phyloP scores from a whole-genome alignment of 75 land plant genomes.

The Selaginella tamariscina region DNA sequence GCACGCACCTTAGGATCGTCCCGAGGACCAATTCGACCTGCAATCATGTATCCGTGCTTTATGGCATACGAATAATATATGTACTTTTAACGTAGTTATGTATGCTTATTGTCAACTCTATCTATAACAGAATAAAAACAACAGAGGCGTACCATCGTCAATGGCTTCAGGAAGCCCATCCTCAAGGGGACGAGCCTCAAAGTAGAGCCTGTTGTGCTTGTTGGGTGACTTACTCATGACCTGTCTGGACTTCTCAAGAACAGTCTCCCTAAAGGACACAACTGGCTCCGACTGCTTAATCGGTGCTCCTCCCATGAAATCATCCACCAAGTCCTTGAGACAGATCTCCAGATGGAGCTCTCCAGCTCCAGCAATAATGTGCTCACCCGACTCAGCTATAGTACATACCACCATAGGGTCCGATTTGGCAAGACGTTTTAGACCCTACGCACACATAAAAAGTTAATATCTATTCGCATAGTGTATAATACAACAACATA shows the following conservation, averaged over 20 bases:
- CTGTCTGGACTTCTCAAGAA: constrained; percentile 44
- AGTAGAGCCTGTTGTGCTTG: constrained; percentile 62
- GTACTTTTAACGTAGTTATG: no score
- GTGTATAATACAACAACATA: no score
- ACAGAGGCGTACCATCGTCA: no score
- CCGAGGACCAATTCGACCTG: constrained; percentile 53
- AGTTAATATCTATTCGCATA: no score
- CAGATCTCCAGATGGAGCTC: constrained; percentile 48
- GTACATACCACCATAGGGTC: constrained; percentile 70
- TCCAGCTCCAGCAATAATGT: constrained; percentile 62
- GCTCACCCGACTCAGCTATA: constrained; percentile 62
- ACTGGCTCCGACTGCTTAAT: constrained; percentile 52
- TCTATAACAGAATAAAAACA: no score
- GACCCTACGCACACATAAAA: no score
- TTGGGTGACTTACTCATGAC: constrained; percentile 68
- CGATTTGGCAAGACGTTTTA: constrained; percentile 64
- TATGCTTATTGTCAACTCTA: no score
- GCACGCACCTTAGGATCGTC: constrained; percentile 45
- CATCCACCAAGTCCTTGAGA: constrained; percentile 48
- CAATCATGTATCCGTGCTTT: no score
- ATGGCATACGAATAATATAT: no score
- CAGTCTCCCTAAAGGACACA: constrained; percentile 64
- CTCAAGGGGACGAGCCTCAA: constrained; percentile 59
- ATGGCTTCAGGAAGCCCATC: constrained; percentile 62
- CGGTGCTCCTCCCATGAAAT: constrained; percentile 71